Base-by-base conservation (phyloP, 2,329 filamentous ascomycete genomes). In the Rutstroemia sp. region DNA sequence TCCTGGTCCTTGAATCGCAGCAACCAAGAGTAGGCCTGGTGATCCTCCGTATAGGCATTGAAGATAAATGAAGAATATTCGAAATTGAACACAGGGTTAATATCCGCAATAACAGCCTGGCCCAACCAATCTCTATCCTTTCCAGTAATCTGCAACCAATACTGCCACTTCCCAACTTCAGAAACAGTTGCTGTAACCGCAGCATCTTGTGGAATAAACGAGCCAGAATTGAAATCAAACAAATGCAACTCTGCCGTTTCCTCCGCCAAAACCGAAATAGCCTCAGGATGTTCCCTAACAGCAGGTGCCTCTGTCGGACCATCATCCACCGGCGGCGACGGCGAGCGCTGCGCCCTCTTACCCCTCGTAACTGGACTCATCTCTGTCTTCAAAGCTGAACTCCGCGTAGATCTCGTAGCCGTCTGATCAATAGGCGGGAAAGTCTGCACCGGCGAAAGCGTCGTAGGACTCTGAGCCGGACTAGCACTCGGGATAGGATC, bases 1-100 rank as follows among this genome's bases (percentile, higher is more conserved):
- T 83, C 76, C 64, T 91, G 87, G 63, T 96, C 88, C 66, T 87
- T 89, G 76, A 99, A 99, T 14, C 92, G 86, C 38, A 99, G 76
- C 14, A 99, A 80, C 92, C 94, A 99, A 1, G 94, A 99, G 71
- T 92, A 95, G 4, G 94, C 92, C 1, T 88, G 88, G 2, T 92
- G 90, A 71, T 96, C 89, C 38, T 86, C 80, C 14, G 87, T 82
- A 70, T 96, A 97, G 70, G 96, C 91, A 68, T 99, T 99, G 80
- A 99, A 99, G 67, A 99, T 96, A 70, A 97, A 97, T 0, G 92
- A 97, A n/a, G 96, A 78, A 66, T 92, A 97, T 71, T 99, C 94
- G 63, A 96, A 97, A 73, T 97, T 97, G 77, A 97, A 99, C 19
- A 99, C 92, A 0, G 94, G 94, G 66, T 97, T 97, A 72, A 97